Conservation (phyloP, 345 rosid genomes). For the Gossypium raimondii region DNA sequence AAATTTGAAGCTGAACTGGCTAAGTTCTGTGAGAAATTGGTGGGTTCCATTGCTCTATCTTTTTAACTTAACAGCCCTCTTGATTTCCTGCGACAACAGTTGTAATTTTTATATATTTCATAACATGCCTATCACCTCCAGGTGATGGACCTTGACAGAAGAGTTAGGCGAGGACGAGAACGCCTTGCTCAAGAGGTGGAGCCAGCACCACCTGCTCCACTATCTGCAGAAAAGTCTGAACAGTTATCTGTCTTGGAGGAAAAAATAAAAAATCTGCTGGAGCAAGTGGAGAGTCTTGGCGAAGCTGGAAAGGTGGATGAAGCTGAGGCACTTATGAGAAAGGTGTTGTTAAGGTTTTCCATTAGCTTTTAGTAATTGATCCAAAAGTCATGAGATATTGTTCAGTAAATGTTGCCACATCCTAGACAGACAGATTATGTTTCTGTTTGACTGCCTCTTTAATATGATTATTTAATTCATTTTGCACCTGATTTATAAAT, state of each 20-base stretch:
- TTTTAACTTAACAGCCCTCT: not conserved
- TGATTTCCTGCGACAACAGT: not conserved
- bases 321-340: slow-evolving; percentile 99
- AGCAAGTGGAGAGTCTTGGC: slow-evolving; percentile 93
- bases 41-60: slow-evolving; percentile 25
- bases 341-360: slow-evolving; percentile 42
- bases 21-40: slow-evolving; percentile 92
- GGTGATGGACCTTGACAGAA: slow-evolving; percentile 96
- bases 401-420: not conserved
- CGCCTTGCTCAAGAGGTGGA: slow-evolving; percentile 91
- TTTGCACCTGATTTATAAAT: not conserved
- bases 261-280: slow-evolving; percentile 84
- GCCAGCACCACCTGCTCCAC: slow-evolving; percentile 65
- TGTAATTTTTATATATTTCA: not conserved
- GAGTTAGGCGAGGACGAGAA: slow-evolving; percentile 94
- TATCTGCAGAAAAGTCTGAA: slow-evolving; percentile 80
- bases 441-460: not conserved
- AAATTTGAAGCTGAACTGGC: slow-evolving; percentile 94
- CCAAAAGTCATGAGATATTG: not conserved
- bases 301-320: slow-evolving; percentile 99
- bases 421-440: not conserved
- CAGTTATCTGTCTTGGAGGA: slow-evolving; percentile 82
- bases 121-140: slow-evolving; percentile 25
- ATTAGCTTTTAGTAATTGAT: not conserved
- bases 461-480: not conserved